These are phyloP conservation scores for Pyracantha coccinea DNA, from an alignment of 331 rosid species.

Conservation along the genomic window DNA sequence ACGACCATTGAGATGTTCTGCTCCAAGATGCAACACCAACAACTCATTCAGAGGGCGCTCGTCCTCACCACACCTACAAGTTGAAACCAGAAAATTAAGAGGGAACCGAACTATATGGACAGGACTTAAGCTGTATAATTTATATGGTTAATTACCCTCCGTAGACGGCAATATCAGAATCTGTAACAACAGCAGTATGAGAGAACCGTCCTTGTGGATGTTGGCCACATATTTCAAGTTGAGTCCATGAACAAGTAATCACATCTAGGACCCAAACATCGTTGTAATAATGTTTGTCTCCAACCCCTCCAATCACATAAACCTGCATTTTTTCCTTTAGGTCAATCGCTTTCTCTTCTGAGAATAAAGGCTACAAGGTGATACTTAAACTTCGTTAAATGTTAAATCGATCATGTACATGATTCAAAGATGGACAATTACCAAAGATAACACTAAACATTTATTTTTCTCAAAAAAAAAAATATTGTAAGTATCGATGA, in stretches of 20 bases:
- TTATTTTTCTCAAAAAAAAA: no score
- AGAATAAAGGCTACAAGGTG: no score
- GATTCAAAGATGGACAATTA: no score
- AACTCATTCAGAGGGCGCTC: conserved; percentile 86
- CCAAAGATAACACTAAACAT: no score
- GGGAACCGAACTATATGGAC: neutral
- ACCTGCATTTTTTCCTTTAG: conserved; percentile 32
- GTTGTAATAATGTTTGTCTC: conserved; percentile 72
- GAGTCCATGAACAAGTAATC: conserved; percentile 68
- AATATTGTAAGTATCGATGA: neutral
- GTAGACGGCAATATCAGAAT: conserved; percentile 58
- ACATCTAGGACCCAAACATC: conserved; percentile 88
- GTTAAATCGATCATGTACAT: no score
- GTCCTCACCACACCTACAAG: conserved; percentile 83
- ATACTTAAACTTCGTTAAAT: no score
- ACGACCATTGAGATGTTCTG: conserved; percentile 52
- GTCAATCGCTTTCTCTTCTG: no score
- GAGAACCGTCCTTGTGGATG: conserved; percentile 90
- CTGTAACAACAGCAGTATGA: conserved; percentile 76
- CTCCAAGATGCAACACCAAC: conserved; percentile 74
- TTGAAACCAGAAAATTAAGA: neutral
- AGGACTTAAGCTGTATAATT: neutral
- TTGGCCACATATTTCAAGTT: conserved; percentile 61
- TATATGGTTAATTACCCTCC: conserved; percentile 60
- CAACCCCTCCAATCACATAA: conserved; percentile 86